Evolutionary conservation across 768 basidiomycete genomes (phyloP).

Genomic region (Sutorius australiensis): DNA sequence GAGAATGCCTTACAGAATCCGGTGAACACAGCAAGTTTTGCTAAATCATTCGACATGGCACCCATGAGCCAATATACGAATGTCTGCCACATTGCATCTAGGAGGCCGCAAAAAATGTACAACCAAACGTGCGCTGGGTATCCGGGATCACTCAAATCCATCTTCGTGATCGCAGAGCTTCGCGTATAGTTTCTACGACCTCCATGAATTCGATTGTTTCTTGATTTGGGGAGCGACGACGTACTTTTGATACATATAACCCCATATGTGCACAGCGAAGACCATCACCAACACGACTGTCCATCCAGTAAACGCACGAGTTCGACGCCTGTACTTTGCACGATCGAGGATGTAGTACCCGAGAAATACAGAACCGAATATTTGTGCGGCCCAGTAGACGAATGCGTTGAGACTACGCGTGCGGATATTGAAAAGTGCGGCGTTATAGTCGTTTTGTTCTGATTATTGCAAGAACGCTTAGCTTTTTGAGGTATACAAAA

Average conservation of each 20-base stretch:
- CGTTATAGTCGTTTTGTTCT: slow-evolving; percentile 82
- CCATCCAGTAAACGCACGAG: slow-evolving; percentile 73
- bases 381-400: slow-evolving; percentile 78
- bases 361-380: slow-evolving; percentile 68
- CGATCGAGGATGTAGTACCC: slow-evolving; percentile 62
- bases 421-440: slow-evolving; percentile 76
- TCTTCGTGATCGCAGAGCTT: slow-evolving; percentile 42
- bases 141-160: slow-evolving; percentile 55
- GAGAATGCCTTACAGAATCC: slow-evolving; percentile 65
- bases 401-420: slow-evolving; percentile 73
- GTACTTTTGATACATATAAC: slow-evolving; percentile 70
- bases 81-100: slow-evolving; percentile 86
- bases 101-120: slow-evolving; percentile 68
- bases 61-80: slow-evolving; percentile 82
- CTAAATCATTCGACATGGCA: slow-evolving; percentile 79
- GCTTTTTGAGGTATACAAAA: not conserved
- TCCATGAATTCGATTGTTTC: not conserved
- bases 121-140: slow-evolving; percentile 58
- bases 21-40: slow-evolving; percentile 73
- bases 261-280: slow-evolving; percentile 72
- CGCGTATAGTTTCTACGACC: slow-evolving; percentile 55
- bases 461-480: slow-evolving; percentile 12
- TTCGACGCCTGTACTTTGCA: slow-evolving; percentile 50
- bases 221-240: slow-evolving; percentile 16
- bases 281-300: slow-evolving; percentile 55